Evolutionary conservation across 139 green algal genomes (phyloP).

Genomic region (Coelastrella sp.): DNA sequence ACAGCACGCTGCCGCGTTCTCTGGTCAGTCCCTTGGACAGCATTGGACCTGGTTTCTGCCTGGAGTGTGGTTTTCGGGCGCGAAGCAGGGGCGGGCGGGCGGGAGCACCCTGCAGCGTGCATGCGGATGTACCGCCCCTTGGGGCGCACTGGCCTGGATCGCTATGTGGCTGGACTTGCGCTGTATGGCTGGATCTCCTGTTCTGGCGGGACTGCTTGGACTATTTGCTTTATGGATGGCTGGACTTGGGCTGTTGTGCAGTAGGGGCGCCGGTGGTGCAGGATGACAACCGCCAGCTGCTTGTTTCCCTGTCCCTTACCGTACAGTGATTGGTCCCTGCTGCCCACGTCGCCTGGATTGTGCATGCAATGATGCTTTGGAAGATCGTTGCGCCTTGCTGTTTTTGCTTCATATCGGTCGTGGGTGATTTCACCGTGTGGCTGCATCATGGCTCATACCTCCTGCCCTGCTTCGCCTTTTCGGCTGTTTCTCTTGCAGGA

Average conservation of each 20-base stretch:
- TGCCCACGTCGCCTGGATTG: neutral
- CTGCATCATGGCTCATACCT: too few relatives aligned
- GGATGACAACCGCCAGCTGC: neutral
- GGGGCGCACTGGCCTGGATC: neutral
- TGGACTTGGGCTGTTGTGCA: neutral
- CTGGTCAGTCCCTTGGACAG: neutral
- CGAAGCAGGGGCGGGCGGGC: too few relatives aligned
- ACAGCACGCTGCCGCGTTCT: neutral
- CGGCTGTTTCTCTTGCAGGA: neutral
- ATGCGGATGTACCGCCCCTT: too few relatives aligned
- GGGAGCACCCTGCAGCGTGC: too few relatives aligned
- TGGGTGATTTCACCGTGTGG: too few relatives aligned
- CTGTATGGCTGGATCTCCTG: neutral
- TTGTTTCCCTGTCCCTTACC: too few relatives aligned
- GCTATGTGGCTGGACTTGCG: neutral
- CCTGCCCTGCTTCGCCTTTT: neutral
- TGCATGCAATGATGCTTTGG: neutral
- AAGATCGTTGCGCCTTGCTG: too few relatives aligned
- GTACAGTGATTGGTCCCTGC: too few relatives aligned
- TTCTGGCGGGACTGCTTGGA: conserved; percentile 12
- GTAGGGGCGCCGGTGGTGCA: neutral
- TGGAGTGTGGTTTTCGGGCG: too few relatives aligned
- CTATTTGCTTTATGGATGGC: neutral
- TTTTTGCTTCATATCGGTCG: too few relatives aligned
- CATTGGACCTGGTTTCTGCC: too few relatives aligned